phyloP scores from a whole-genome alignment of 129 eudicot species.

The Sambucus nigra region DNA sequence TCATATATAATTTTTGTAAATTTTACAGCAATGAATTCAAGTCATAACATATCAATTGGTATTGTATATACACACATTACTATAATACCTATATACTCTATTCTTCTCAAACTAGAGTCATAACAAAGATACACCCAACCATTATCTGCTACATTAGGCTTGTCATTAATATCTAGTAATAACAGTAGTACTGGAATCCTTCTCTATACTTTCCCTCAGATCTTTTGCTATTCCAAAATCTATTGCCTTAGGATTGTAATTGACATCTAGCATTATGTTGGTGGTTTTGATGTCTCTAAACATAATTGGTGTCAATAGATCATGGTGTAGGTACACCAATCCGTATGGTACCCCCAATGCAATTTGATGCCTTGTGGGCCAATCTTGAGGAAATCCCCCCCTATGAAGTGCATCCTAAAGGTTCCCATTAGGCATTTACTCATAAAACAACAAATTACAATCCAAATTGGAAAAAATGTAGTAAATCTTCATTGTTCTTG shows the following conservation, averaged over 20 bases:
- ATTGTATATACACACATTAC: no score
- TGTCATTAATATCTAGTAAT: no score
- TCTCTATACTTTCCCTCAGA: slow-evolving; percentile 58
- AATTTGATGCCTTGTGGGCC: slow-evolving; percentile 79
- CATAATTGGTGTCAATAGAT: slow-evolving; percentile 61
- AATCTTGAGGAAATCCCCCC: slow-evolving; percentile 54
- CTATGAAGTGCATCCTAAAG: slow-evolving; percentile 88
- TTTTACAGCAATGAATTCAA: no score
- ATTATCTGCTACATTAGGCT: no score
- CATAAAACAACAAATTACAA: slow-evolving; percentile 83
- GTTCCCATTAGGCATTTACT: slow-evolving; percentile 95
- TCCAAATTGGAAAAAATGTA: slow-evolving; percentile 58
- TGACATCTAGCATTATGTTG: slow-evolving; percentile 62
- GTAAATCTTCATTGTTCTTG: slow-evolving; percentile 80
- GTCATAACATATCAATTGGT: no score
- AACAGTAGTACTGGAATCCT: slow-evolving; percentile 70
- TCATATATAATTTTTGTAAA: no score
- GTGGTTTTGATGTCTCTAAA: slow-evolving; percentile 87
- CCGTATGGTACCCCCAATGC: slow-evolving; percentile 92
- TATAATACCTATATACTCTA: no score
- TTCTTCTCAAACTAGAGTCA: no score
- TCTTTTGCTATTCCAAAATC: slow-evolving; percentile 95
- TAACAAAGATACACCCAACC: no score
- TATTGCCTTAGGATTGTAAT: slow-evolving; percentile 70
- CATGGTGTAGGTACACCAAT: slow-evolving; percentile 81